Conservation (phyloP, 148 eudicot genomes). For the Rhododendron simsii region DNA sequence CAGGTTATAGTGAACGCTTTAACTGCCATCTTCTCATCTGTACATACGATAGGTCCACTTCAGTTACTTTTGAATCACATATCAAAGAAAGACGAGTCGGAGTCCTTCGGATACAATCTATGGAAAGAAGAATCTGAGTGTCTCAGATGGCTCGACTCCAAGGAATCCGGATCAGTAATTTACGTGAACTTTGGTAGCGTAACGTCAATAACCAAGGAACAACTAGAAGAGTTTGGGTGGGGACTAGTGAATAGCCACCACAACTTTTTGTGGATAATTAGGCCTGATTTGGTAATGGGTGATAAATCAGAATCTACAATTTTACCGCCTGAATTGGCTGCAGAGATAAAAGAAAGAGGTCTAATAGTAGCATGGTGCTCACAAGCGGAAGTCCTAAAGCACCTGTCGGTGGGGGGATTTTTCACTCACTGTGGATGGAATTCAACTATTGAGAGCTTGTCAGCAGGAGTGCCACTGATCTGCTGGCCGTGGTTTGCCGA, state of each 20-base stretch:
- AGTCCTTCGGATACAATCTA: no score
- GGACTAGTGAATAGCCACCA: constrained; percentile 14
- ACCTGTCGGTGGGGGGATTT: neutral
- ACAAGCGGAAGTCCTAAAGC: neutral
- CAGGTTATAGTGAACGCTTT: neutral
- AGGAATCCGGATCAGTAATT: neutral
- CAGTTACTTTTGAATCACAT: no score
- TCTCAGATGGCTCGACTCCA: no score
- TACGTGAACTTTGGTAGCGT: constrained; percentile 11
- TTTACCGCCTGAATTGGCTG: neutral
- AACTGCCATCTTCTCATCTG: neutral
- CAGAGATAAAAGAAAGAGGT: constrained; percentile 7
- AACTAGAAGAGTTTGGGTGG: constrained; percentile 14
- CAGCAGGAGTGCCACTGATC: constrained; percentile 9
- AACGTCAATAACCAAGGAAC: neutral
- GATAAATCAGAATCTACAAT: neutral
- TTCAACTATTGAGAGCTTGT: neutral
- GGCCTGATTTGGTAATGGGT: constrained; percentile 1
- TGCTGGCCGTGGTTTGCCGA: constrained; percentile 14
- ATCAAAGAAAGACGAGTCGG: no score
- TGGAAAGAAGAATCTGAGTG: no score
- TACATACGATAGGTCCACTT: no score
- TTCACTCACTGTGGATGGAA: neutral
- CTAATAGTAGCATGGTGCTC: constrained; percentile 9
- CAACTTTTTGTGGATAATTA: constrained; percentile 11